Evolutionary conservation across 2,329 filamentous ascomycete genomes (phyloP), one percentile per base, ranked within the genome.

Genomic region (Emergomyces africanus): DNA sequence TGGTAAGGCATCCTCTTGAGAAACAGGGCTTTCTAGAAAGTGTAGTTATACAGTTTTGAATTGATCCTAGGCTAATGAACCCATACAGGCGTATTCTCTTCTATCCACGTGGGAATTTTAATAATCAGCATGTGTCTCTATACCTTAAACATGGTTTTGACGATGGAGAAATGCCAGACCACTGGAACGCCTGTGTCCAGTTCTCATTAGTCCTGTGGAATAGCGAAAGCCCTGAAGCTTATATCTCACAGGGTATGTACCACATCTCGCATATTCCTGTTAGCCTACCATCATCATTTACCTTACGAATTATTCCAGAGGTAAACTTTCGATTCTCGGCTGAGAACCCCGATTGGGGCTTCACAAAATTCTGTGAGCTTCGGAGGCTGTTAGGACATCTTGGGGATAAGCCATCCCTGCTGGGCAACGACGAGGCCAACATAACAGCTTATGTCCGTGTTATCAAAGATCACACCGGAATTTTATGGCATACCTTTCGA

Each of bases 1-100:
- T 99, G 94, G 88, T 90, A 73, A 69, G 82, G 75, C 5, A 3
- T 30, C 23, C 23, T 12, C 23, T 30, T 20, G 15, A n/a, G 15
- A 28, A 44, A n/a, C n/a, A 41, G 12, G 15, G 30, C 15, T n/a
- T 8, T 51, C 15, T 51, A 14, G 5, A 18, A 51, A 30, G 23
- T 14, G 28, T 46, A 20, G 12, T 10, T 42, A 30, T 8, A 55
- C 8, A 30, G 8, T 35, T 23, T 39, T 42, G 20, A 41, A 30
- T 25, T 42, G 28, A 30, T 15, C 35, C 12, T 41, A 35, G 51
- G 6, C 25, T 55, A 35, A 42, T 55, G n/a, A n/a, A n/a, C n/a
- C 15, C 37, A 14, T 28, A 25, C 15, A 55, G 59, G 58, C 42
- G 41, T 18, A 51, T 61, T 9, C 37, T 61, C 10, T 12, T 61